Percentiles rank a stretch among this genome's conserved stretches.
These are phyloP conservation scores for Monosporozyma yasuniensis DNA, from an alignment of 805 yeast genomes.

Conservation along the genomic window DNA sequence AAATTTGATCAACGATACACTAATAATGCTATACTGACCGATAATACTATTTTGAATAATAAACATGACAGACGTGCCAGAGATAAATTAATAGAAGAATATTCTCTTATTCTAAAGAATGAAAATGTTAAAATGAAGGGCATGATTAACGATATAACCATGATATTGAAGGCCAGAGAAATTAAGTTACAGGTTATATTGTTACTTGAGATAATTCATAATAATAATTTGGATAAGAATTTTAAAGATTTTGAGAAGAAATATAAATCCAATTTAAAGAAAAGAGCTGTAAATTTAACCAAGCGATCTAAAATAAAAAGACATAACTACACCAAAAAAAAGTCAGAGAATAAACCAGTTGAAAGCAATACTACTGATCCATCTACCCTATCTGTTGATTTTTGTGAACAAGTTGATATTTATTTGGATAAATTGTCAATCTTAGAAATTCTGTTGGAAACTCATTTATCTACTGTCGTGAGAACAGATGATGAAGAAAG, in stretches of 20 bases:
- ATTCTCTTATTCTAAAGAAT: background rate
- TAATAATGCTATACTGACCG: constrained; percentile 11
- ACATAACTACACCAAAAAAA: constrained; percentile 14
- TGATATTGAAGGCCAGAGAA: constrained; percentile 44
- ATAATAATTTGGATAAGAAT: constrained; percentile 30
- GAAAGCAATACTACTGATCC: too few relatives aligned
- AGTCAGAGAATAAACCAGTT: constrained; percentile 14
- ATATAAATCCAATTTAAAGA: constrained; percentile 17
- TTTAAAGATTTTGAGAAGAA: constrained; percentile 26
- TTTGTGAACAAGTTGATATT: constrained; percentile 33
- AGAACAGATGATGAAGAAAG: constrained; percentile 1
- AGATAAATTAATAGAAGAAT: constrained; percentile 9
- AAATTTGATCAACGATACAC: constrained; percentile 33
- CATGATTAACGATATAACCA: constrained; percentile 25
- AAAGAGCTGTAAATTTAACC: constrained; percentile 29
- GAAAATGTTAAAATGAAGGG: constrained; percentile 10
- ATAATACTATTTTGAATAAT: constrained; percentile 16
- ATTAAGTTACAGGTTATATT: constrained; percentile 47
- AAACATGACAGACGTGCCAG: constrained; percentile 19
- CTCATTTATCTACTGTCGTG: constrained; percentile 13
- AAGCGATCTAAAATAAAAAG: constrained; percentile 6
- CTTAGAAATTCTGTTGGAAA: constrained; percentile 41
- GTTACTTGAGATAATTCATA: constrained; percentile 37
- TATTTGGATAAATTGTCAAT: constrained; percentile 46
- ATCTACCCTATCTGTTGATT: constrained; percentile 10